Percentiles rank a stretch among this genome's conserved stretches.
Conservation (phyloP, 139 green algal genomes). For the Edaphochlamys debaryana region DNA sequence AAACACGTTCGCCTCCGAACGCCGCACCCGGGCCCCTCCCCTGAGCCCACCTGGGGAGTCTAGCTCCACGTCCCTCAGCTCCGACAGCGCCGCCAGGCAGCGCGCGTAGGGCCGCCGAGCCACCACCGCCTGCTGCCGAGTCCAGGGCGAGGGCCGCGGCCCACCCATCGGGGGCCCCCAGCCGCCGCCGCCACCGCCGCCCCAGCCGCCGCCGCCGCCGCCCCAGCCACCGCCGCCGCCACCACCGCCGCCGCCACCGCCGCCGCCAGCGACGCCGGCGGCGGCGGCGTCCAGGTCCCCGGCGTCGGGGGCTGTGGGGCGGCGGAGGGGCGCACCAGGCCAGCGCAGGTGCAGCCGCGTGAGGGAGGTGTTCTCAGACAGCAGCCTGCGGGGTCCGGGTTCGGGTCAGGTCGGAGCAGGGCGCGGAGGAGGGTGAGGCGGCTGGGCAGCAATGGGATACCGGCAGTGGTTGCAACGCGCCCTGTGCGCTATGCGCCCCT, state of each 20-base stretch:
- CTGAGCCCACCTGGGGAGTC: constrained; percentile 16
- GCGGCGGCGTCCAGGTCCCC: neutral
- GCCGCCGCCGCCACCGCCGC: neutral
- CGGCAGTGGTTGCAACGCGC: too few relatives aligned
- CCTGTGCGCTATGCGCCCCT: too few relatives aligned
- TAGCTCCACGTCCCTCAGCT: constrained; percentile 22
- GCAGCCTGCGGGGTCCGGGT: constrained; percentile 2
- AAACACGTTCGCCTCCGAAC: too few relatives aligned
- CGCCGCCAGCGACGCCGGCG: too few relatives aligned
- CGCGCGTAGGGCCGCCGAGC: neutral
- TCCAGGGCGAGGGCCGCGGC: neutral
- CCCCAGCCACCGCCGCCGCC: neutral
- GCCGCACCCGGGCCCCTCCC: too few relatives aligned
- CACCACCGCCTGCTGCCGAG: neutral
- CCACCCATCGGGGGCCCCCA: neutral
- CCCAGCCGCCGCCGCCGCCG: too few relatives aligned
- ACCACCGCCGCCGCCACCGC: too few relatives aligned
- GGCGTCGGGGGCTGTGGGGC: neutral
- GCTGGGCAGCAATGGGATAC: too few relatives aligned
- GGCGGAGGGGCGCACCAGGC: neutral
- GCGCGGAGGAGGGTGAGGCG: too few relatives aligned
- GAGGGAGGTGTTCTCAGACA: constrained; percentile 7
- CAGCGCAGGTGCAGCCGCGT: constrained; percentile 3
- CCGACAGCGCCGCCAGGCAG: neutral
- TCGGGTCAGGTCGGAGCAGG: too few relatives aligned